Conservation (phyloP, 495 filamentous ascomycete species). For the Pyrenula aspistea region DNA sequence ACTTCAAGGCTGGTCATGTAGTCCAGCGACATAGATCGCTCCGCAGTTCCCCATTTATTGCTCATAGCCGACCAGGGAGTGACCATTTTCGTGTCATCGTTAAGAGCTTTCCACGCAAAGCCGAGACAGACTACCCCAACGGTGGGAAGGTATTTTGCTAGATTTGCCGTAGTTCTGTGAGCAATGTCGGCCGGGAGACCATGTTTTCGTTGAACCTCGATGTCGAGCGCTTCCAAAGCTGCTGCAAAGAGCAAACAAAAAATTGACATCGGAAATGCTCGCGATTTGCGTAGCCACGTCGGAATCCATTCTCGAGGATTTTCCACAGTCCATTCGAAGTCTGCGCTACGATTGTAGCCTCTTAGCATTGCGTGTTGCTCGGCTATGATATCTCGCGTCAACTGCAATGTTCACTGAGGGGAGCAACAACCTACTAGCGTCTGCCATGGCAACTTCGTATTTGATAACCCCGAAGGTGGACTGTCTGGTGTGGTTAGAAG, state of each 20-base stretch:
- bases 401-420: too few species aligned
- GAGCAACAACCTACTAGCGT: too few species aligned
- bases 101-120: constrained; percentile 3
- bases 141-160: neutral
- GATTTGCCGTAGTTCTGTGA: neutral
- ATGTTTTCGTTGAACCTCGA: neutral
- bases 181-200: neutral
- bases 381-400: too few species aligned
- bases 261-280: neutral
- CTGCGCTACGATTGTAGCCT: too few species aligned
- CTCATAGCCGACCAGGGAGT: neutral
- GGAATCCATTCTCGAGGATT: neutral
- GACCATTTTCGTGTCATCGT: neutral
- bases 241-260: neutral
- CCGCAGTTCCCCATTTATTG: neutral
- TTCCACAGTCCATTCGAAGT: too few species aligned
- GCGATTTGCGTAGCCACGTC: neutral
- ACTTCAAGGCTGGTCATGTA: neutral
- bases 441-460: too few species aligned
- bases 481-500: too few species aligned
- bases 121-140: neutral
- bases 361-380: too few species aligned
- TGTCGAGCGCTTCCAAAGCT: neutral
- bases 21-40: neutral
- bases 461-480: too few species aligned